Evolutionary conservation across 2,329 filamentous ascomycete genomes (phyloP), one percentile per base, ranked within the genome.

Genomic region (Cladophialophora bantiana): DNA sequence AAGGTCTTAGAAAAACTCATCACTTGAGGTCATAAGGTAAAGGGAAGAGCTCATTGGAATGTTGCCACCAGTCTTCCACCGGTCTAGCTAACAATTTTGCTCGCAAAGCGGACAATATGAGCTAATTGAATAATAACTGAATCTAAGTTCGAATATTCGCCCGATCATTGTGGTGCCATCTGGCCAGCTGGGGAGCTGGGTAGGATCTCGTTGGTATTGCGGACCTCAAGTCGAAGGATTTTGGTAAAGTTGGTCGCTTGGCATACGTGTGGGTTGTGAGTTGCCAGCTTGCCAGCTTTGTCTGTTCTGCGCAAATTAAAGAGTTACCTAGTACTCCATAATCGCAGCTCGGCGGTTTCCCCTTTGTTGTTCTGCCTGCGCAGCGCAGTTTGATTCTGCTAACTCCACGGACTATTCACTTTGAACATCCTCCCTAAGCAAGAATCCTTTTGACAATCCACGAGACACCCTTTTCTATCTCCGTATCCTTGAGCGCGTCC

Each of bases 361-460:
- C 63, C 59, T 64, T 67, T 65, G 62, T 64, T 66, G 45, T 64
- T 62, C 62, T 60, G 62, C 66, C 62, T 68, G 65, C 62, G 61
- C 58, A 31, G 35, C 35, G 35, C 42, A 53, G 34, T 59, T 62
- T 4, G 53, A 61, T 53, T 35, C 59, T 61, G 45, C 35, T 53
- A 32, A 36, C 6, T 31, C 18, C 13, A 54, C 36, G 5, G 31
- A 32, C 13, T 32, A 57, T 48, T 18, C 34, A 48, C 38, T 36
- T 36, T 52, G 6, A 62, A 12, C 38, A 57, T 53, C n/a, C 40
- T 26, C 26, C 26, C 26, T 26, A 26, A 26, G 26, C 26, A 26
- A 26, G 26, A 26, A 36, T 31, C 36, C 34, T 45, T 50, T 26
- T 10, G 32, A 50, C 40, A 34, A 26, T 34, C 20, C 38, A 61